A percentile compares a stretch with the other conserved stretches of the same genome.
These are phyloP conservation scores for Penicillium soppii DNA, from an alignment of 495 filamentous ascomycete genomes.

Conservation along the genomic window DNA sequence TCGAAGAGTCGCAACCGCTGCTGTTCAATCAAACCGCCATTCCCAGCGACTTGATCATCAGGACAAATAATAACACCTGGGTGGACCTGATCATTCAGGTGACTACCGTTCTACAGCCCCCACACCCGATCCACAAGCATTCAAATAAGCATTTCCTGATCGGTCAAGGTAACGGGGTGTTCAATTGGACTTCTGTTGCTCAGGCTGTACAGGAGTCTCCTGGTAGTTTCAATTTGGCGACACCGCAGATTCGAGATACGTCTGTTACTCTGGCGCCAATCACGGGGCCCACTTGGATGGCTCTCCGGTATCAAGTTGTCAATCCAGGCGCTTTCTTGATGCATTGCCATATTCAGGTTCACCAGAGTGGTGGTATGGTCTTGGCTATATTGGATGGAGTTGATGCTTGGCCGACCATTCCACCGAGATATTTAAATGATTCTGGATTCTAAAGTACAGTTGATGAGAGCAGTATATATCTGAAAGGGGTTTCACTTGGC, in stretches of 20 bases:
- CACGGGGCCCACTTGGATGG: slow-evolving; percentile 48
- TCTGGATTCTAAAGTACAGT: slow-evolving; percentile 18
- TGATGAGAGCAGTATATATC: no score
- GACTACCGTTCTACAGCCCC: slow-evolving; percentile 30
- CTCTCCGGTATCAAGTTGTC: slow-evolving; percentile 54
- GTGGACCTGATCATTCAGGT: slow-evolving; percentile 55
- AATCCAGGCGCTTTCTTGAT: slow-evolving; percentile 59
- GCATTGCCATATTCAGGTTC: slow-evolving; percentile 62
- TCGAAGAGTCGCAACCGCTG: slow-evolving; percentile 43
- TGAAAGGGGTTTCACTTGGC: no score
- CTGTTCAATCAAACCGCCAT: slow-evolving; percentile 44
- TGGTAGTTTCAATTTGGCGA: slow-evolving; percentile 54
- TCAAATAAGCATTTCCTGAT: slow-evolving; percentile 59
- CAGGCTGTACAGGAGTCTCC: slow-evolving; percentile 48
- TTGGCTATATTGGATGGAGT: slow-evolving; percentile 56
- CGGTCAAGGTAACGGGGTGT: slow-evolving; percentile 48
- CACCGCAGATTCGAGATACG: slow-evolving; percentile 52
- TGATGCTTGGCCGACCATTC: slow-evolving; percentile 52
- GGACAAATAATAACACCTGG: slow-evolving; percentile 54
- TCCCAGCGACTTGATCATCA: slow-evolving; percentile 44
- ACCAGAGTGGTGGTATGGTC: slow-evolving; percentile 57
- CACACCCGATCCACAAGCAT: slow-evolving; percentile 65
- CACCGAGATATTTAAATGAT: slow-evolving; percentile 23
- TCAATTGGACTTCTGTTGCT: slow-evolving; percentile 49
- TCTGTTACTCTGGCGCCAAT: slow-evolving; percentile 37